Evolutionary conservation across 106 monocot genomes (phyloP), one percentile per base, ranked within the genome.

Genomic region (Vanilla planifolia): DNA sequence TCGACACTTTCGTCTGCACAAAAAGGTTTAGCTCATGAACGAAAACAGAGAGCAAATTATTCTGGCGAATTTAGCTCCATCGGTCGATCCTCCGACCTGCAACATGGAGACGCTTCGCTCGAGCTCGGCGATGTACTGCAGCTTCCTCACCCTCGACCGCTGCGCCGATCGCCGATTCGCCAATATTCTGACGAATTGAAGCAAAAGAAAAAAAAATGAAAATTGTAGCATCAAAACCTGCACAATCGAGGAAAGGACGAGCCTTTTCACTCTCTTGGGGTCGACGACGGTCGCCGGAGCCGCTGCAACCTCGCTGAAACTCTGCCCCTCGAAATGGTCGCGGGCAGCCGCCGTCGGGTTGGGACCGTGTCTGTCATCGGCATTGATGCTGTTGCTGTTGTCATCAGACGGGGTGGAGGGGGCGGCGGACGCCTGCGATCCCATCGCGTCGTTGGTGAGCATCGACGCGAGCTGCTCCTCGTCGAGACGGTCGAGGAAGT

Each of bases 401-500:
- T 70, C 59, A 13, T 77, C 71, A 1, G 80, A 78, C 43, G 61
- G 75, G 21, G 75, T 40, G 17, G 78, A 69, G 2, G 72, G 36
- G 5, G 42, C 27, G 14, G 71, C 30, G 51, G 41, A 2, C 51
- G 65, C 19, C 48, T 42, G 21, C 19, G 47, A 17, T 6, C 22
- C 20, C 16, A 21, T 4, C 13, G 22, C 20, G 61, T 69, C 75
- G 63, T 83, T 68, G 17, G 85, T 71, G 82, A 93, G 82, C 93
- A 93, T 85, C 22, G 84, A 93, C 81, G 85, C 79, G 69, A 88
- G 79, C 66, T 88, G 84, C 29, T 93, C 85, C 25, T 89, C 88
- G 42, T 85, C 80, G 33, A 88, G 79, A 3, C 85, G 70, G 44
- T 93, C 85, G 57, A 93, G 82, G 13, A 81, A 77, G 27, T 77